phyloP scores from a whole-genome alignment of 495 filamentous ascomycete species.

The Penicillium odoratum region DNA sequence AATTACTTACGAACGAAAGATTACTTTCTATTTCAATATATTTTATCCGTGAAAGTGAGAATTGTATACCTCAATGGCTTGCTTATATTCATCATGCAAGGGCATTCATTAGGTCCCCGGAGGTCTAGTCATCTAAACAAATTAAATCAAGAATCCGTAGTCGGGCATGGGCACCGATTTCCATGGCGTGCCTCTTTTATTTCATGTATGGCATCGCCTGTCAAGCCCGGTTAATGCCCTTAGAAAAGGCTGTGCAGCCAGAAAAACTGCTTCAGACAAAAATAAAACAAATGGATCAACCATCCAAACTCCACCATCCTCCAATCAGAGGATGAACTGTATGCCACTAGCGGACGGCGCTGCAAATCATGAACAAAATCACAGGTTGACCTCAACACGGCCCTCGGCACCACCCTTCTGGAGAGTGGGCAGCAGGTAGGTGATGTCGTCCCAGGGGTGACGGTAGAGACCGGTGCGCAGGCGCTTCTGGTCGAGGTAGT shows the following conservation, averaged over 20 bases:
- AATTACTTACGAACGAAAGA: not conserved
- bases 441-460: slow-evolving; percentile 98
- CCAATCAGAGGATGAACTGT: slow-evolving; percentile 33
- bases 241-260: slow-evolving; percentile 14
- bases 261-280: slow-evolving; percentile 27
- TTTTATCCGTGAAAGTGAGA: not conserved
- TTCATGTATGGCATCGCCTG: not conserved
- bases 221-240: slow-evolving; percentile 1
- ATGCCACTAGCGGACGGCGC: slow-evolving; percentile 36
- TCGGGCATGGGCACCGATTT: slow-evolving; percentile 27
- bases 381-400: slow-evolving; percentile 84
- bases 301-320: slow-evolving; percentile 49
- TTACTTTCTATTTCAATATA: not conserved
- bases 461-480: slow-evolving; percentile 96
- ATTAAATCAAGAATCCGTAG: slow-evolving; percentile 33
- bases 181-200: slow-evolving; percentile 8
- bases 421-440: slow-evolving; percentile 87
- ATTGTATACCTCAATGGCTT: slow-evolving; percentile 3
- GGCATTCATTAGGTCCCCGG: slow-evolving; percentile 34
- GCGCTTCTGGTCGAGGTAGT: slow-evolving; percentile 99
- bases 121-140: slow-evolving; percentile 37
- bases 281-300: slow-evolving; percentile 34
- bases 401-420: slow-evolving; percentile 76
- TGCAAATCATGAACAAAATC: slow-evolving; percentile 42
- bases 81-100: slow-evolving; percentile 27